A percentile compares a stretch with the other conserved stretches of the same genome.
Conservation (phyloP, 768 basidiomycete species). For the Termitomyces sp. region DNA sequence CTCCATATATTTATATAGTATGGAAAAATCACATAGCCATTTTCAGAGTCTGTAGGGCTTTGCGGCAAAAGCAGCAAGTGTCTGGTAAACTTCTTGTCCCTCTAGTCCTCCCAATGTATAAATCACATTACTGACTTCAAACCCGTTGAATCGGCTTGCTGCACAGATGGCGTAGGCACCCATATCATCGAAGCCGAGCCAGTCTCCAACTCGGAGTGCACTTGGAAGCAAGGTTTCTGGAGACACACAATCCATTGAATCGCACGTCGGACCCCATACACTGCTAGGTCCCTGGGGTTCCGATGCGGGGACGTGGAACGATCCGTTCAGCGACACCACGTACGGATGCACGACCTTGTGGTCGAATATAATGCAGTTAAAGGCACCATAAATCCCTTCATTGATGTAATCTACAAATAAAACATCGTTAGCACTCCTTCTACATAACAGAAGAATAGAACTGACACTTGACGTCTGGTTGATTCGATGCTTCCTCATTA, state of each 20-base stretch:
- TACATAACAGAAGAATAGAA: constrained; percentile 16
- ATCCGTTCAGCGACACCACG: constrained; percentile 67
- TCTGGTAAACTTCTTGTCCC: constrained; percentile 45
- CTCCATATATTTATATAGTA: no score
- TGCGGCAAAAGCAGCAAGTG: constrained; percentile 48
- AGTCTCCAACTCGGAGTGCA: constrained; percentile 85
- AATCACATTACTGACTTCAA: constrained; percentile 72
- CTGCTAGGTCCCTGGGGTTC: constrained; percentile 53
- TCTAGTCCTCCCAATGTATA: constrained; percentile 69
- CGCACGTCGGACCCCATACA: constrained; percentile 99
- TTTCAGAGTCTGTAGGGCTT: background rate
- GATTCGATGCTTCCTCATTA: constrained; percentile 31
- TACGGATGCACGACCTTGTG: constrained; percentile 86
- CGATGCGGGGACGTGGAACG: constrained; percentile 51
- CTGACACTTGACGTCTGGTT: constrained; percentile 84
- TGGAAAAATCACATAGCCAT: no score
- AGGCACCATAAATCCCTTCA: constrained; percentile 96
- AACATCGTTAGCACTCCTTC: constrained; percentile 3
- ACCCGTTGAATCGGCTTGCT: constrained; percentile 93
- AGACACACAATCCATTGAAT: constrained; percentile 92
- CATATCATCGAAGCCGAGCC: constrained; percentile 98
- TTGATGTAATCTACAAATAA: constrained; percentile 87
- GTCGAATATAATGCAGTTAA: constrained; percentile 97
- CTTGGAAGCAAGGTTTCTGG: constrained; percentile 58
- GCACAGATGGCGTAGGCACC: constrained; percentile 98